phyloP scores from a whole-genome alignment of 768 basidiomycete species.

The Tylopilus rubrobrunneus region DNA sequence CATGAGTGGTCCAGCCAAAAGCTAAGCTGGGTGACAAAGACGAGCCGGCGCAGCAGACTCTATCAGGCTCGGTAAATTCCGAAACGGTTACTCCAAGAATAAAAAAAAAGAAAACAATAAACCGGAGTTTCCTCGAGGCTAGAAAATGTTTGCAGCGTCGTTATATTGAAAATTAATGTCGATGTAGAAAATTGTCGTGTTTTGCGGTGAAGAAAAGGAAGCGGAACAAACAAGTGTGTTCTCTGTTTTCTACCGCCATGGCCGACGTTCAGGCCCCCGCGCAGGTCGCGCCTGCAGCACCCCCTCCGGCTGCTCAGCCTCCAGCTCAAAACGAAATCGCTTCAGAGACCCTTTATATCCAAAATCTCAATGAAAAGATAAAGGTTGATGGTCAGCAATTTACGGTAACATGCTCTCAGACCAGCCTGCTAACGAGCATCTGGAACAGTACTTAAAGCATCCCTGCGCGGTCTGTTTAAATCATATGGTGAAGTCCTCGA shows the following conservation, averaged over 20 bases:
- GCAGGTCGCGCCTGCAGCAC: constrained; percentile 19
- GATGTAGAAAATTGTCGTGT: background rate
- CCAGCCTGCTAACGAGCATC: constrained; percentile 6
- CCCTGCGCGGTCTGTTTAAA: constrained; percentile 85
- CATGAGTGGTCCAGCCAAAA: constrained; percentile 28
- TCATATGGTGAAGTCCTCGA: constrained; percentile 90
- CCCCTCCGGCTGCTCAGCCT: constrained; percentile 14
- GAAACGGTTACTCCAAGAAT: background rate
- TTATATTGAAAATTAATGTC: background rate
- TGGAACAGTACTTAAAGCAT: constrained; percentile 78
- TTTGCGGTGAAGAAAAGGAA: constrained; percentile 18
- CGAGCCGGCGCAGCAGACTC: background rate
- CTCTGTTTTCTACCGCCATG: constrained; percentile 25
- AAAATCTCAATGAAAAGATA: constrained; percentile 95
- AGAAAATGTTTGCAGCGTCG: background rate
- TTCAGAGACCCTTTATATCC: constrained; percentile 90
- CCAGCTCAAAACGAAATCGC: constrained; percentile 41
- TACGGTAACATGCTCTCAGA: constrained; percentile 1
- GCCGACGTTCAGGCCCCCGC: constrained; percentile 34
- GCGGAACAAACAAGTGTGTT: constrained; percentile 18
- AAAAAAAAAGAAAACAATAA: background rate
- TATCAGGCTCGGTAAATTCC: constrained; percentile 19
- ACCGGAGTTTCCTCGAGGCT: background rate
- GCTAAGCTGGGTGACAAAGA: background rate
- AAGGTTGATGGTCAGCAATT: constrained; percentile 61